These are phyloP conservation scores for Globisporangium recalcitrans DNA, from an alignment of 352 stramenopile species.

Conservation along the genomic window DNA sequence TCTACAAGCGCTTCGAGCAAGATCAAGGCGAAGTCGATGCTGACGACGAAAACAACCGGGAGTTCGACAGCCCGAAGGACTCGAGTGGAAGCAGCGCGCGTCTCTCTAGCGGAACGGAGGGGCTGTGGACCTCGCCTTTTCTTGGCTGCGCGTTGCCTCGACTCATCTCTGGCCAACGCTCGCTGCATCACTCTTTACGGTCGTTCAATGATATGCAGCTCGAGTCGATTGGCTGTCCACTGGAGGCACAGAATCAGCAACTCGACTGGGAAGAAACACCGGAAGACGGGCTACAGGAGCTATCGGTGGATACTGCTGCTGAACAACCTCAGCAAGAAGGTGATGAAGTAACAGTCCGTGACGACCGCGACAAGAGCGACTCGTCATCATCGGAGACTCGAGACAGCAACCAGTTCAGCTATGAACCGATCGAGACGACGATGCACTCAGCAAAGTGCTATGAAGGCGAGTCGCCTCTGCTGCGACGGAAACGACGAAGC, in stretches of 20 bases:
- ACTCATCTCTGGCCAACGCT: neutral
- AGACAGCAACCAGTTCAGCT: neutral
- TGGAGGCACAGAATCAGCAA: neutral
- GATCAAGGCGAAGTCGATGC: neutral
- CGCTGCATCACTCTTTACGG: neutral
- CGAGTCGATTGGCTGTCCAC: neutral
- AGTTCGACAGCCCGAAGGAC: slow-evolving; percentile 1
- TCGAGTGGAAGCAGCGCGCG: too few relatives aligned
- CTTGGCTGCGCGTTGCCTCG: neutral
- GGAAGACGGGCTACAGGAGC: slow-evolving; percentile 2
- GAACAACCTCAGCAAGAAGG: slow-evolving; percentile 5
- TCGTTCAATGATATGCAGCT: slow-evolving; percentile 3
- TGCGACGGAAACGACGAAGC: neutral
- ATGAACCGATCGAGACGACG: neutral
- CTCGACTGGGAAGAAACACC: neutral
- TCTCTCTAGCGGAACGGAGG: too few relatives aligned
- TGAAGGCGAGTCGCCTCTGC: neutral
- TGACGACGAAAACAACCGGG: slow-evolving; percentile 11
- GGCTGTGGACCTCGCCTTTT: neutral
- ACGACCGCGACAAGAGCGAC: neutral
- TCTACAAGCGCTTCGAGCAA: slow-evolving; percentile 4
- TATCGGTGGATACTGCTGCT: neutral
- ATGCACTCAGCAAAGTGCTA: neutral
- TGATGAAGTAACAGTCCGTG: neutral
- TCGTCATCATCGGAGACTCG: neutral